A percentile compares a stretch with the other conserved stretches of the same genome.
Conservation (phyloP, 2,329 filamentous ascomycete species). For the Ophiosphaerella korrae region DNA sequence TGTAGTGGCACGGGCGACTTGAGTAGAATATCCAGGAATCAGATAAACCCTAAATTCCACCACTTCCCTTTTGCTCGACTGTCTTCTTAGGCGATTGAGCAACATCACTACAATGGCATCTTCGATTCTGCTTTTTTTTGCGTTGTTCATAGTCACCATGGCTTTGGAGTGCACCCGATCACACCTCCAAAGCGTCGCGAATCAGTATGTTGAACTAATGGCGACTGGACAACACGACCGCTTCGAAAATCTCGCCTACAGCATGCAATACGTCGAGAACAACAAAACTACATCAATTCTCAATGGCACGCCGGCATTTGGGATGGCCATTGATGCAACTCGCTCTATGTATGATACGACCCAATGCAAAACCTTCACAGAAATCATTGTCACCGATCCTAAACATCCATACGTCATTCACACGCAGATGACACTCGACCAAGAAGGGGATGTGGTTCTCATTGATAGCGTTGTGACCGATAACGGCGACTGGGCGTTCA, state of each 20-base stretch:
- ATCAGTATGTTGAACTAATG: conserved; percentile 14
- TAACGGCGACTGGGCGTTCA: conserved; percentile 36
- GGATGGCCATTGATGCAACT: conserved; percentile 22
- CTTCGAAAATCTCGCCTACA: conserved; percentile 21
- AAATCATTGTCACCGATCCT: conserved; percentile 25
- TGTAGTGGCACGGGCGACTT: no score
- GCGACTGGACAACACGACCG: conserved; percentile 20
- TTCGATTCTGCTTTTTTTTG: not conserved
- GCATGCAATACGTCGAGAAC: conserved; percentile 27
- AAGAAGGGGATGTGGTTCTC: conserved; percentile 12
- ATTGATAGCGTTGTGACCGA: conserved; percentile 34
- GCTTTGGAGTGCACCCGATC: conserved; percentile 15
- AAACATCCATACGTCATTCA: conserved; percentile 31
- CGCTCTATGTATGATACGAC: conserved; percentile 25
- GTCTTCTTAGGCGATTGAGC: no score
- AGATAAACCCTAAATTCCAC: no score
- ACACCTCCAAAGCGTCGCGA: conserved; percentile 8
- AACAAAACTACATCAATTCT: conserved; percentile 15
- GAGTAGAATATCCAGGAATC: no score
- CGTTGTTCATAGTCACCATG: not conserved
- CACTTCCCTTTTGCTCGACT: no score
- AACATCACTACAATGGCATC: conserved; percentile 1
- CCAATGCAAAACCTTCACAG: conserved; percentile 33
- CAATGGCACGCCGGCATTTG: conserved; percentile 20
- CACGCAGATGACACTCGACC: conserved; percentile 27